Conservation (phyloP, 208 protist genomes). For the Porcisia deanei region DNA sequence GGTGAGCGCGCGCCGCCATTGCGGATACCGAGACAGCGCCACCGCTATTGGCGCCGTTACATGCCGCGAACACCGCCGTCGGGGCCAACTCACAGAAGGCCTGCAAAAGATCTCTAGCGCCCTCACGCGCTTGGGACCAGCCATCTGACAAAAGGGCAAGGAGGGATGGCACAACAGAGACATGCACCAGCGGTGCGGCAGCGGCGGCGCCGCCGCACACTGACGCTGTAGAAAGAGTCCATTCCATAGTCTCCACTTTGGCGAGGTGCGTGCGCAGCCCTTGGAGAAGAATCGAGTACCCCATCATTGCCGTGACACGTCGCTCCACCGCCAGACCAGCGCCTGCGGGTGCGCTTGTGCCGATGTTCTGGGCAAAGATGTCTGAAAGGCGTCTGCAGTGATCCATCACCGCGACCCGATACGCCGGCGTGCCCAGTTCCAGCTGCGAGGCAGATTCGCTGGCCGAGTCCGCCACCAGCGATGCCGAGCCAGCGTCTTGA, state of each 20-base stretch:
- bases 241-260: background rate
- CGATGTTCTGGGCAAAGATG: conserved; percentile 63
- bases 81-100: conserved; percentile 48
- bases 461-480: background rate
- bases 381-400: conserved; percentile 41
- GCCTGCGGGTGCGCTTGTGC: conserved; percentile 26
- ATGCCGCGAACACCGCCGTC: conserved; percentile 26
- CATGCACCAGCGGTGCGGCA: conserved; percentile 25
- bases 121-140: conserved; percentile 61
- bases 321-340: conserved; percentile 59
- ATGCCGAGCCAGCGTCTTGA: background rate
- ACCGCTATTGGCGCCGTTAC: background rate
- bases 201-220: conserved; percentile 2
- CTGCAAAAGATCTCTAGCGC: conserved; percentile 51
- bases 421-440: conserved; percentile 25
- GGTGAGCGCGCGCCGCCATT: conserved; percentile 16
- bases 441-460: background rate
- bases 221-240: background rate
- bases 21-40: background rate
- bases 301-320: conserved; percentile 53
- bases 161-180: conserved; percentile 43
- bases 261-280: conserved; percentile 11
- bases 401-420: conserved; percentile 30
- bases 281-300: conserved; percentile 46
- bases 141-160: conserved; percentile 70